These are phyloP conservation scores for Pogostemon cablin DNA, from an alignment of 257 asterid species.

Conservation along the genomic window DNA sequence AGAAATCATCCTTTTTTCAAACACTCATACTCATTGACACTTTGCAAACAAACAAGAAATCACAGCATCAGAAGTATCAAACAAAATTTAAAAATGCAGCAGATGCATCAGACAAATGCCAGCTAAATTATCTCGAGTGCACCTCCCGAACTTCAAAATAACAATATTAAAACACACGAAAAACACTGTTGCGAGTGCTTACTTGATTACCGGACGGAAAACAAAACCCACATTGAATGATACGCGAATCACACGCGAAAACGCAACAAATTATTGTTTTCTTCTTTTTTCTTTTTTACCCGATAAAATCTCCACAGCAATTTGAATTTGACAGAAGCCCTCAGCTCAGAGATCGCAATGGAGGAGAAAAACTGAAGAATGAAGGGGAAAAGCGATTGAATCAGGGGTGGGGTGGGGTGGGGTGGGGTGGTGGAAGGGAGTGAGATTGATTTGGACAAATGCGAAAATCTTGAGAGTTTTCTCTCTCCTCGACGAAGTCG, in stretches of 20 bases:
- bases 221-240: slow-evolving; percentile 41
- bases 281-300: slow-evolving; percentile 22
- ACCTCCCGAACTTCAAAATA: slow-evolving; percentile 29
- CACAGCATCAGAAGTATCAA: slow-evolving; percentile 24
- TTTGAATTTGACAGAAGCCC: slow-evolving; percentile 21
- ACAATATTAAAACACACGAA: neutral
- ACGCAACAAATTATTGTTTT: neutral
- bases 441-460: slow-evolving; percentile 37
- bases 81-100: slow-evolving; percentile 1
- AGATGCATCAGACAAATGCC: slow-evolving; percentile 34
- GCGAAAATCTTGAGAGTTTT: slow-evolving; percentile 31
- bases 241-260: slow-evolving; percentile 30
- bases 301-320: slow-evolving; percentile 28
- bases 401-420: slow-evolving; percentile 35
- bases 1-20: slow-evolving; percentile 1
- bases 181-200: slow-evolving; percentile 14
- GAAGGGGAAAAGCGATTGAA: slow-evolving; percentile 27
- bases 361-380: slow-evolving; percentile 26
- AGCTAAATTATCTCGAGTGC: slow-evolving; percentile 35
- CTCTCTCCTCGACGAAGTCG: slow-evolving; percentile 37
- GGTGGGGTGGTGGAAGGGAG: slow-evolving; percentile 33
- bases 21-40: slow-evolving; percentile 19
- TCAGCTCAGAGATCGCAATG: slow-evolving; percentile 44
- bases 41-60: slow-evolving; percentile 1
- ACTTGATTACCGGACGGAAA: slow-evolving; percentile 11